Evolutionary conservation across 2,329 filamentous ascomycete genomes (phyloP).

Genomic region (Alternaria ethzedia): DNA sequence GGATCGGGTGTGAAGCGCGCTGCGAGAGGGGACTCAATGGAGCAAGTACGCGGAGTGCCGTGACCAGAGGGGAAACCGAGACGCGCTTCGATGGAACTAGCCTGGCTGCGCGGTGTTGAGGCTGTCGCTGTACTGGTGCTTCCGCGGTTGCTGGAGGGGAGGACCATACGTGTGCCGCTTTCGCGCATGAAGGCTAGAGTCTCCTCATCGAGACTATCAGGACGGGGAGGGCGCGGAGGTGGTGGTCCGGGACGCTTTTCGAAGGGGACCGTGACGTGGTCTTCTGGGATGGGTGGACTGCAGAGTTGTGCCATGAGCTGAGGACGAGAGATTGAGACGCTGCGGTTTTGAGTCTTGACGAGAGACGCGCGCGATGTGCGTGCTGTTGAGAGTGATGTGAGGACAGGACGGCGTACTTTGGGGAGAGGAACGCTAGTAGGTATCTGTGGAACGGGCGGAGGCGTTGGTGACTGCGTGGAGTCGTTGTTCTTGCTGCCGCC

Average conservation of each 20-base stretch:
- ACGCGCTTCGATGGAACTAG: conserved; percentile 14
- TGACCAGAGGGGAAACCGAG: conserved; percentile 18
- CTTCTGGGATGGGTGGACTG: conserved; percentile 2
- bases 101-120: conserved; percentile 6
- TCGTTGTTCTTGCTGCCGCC: not conserved
- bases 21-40: conserved; percentile 19
- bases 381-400: not conserved
- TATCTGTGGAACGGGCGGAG: conserved; percentile 23
- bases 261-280: conserved; percentile 14
- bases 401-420: conserved; percentile 1
- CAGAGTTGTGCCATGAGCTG: conserved; percentile 8
- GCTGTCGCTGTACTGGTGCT: conserved; percentile 17
- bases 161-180: conserved; percentile 17
- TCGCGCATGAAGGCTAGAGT: conserved; percentile 23
- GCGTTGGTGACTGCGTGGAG: conserved; percentile 11
- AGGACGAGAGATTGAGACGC: conserved; percentile 22
- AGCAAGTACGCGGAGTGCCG: conserved; percentile 4
- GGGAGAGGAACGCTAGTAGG: conserved; percentile 3
- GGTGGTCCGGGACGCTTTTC: conserved; percentile 16
- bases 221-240: conserved; percentile 22
- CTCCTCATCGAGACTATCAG: conserved; percentile 21
- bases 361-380: conserved; percentile 9
- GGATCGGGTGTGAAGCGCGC: conserved; percentile 13
- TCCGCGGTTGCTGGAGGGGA: conserved; percentile 5
- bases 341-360: not conserved